phyloP scores from a whole-genome alignment of 2,329 filamentous ascomycete species.

The Aspergillus sp. region DNA sequence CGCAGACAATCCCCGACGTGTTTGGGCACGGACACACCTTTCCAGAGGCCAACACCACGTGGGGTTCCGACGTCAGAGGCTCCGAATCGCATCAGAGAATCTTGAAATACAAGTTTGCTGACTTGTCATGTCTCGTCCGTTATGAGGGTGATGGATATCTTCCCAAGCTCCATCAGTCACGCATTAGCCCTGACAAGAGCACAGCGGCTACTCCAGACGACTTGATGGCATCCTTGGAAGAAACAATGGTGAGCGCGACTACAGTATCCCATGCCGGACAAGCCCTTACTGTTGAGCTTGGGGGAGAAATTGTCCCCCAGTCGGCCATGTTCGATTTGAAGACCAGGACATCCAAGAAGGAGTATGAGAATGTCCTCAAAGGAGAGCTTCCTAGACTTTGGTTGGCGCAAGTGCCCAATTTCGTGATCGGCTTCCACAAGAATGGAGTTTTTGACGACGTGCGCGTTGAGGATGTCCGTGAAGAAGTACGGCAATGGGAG shows the following conservation, averaged over 20 bases:
- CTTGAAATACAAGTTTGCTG: slow-evolving; percentile 59
- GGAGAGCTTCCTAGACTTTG: slow-evolving; percentile 50
- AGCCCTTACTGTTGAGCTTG: slow-evolving; percentile 22
- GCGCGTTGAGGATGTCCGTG: slow-evolving; percentile 37
- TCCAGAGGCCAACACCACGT: slow-evolving; percentile 65
- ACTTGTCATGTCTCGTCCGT: slow-evolving; percentile 53
- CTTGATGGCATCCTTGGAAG: slow-evolving; percentile 4
- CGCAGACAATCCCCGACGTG: slow-evolving; percentile 56
- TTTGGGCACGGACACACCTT: slow-evolving; percentile 66
- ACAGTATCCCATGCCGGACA: background rate
- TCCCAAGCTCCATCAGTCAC: slow-evolving; percentile 7
- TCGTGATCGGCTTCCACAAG: slow-evolving; percentile 53
- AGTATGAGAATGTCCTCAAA: slow-evolving; percentile 35
- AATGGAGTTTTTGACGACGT: slow-evolving; percentile 46
- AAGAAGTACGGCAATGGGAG: slow-evolving; percentile 46
- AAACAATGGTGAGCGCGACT: background rate
- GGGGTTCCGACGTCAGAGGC: slow-evolving; percentile 54
- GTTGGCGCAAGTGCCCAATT: slow-evolving; percentile 52
- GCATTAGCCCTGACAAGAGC: background rate
- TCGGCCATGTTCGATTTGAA: slow-evolving; percentile 54
- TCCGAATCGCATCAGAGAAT: slow-evolving; percentile 65
- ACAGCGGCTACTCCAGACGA: background rate
- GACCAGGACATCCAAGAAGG: slow-evolving; percentile 43
- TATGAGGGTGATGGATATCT: slow-evolving; percentile 62
- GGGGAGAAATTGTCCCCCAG: slow-evolving; percentile 33